A percentile compares a stretch with the other conserved stretches of the same genome.
Evolutionary conservation across 495 filamentous ascomycete genomes (phyloP).

Genomic region (Aspergillus cristatus): DNA sequence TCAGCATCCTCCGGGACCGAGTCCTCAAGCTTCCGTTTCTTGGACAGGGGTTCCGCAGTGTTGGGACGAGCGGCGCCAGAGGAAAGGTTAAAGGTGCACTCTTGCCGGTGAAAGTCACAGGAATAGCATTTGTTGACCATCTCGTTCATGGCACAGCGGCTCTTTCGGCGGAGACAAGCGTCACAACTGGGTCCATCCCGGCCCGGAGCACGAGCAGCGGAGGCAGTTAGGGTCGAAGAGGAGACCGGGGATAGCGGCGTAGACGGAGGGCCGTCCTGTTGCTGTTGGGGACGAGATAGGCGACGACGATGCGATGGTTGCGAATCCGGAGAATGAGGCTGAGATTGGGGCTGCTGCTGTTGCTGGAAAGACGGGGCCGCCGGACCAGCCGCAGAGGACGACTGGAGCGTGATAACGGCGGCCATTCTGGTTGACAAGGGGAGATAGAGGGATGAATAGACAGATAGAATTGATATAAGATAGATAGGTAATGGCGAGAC

Average conservation of each 20-base stretch:
- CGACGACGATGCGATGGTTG: conserved; percentile 20
- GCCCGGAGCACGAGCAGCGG: conserved; percentile 17
- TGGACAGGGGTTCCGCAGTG: conserved; percentile 51
- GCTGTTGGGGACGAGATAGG: conserved; percentile 9
- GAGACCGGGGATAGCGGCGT: conserved; percentile 20
- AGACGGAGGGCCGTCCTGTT: conserved; percentile 5
- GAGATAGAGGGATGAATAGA: conserved; percentile 3
- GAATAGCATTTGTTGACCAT: conserved; percentile 44
- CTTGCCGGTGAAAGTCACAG: conserved; percentile 45
- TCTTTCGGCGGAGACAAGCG: conserved; percentile 76
- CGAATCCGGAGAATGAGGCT: conserved; percentile 16
- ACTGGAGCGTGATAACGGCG: conserved; percentile 38
- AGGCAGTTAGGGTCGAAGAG: conserved; percentile 19
- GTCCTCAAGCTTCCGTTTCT: conserved; percentile 60
- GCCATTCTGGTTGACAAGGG: conserved; percentile 19
- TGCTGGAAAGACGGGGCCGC: conserved; percentile 18
- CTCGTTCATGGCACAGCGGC: conserved; percentile 79
- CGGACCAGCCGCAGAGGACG: conserved; percentile 25
- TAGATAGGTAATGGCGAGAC: conserved; percentile 1
- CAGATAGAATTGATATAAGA: conserved; percentile 1
- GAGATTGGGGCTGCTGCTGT: neutral
- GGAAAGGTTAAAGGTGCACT: conserved; percentile 40
- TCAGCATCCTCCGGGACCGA: conserved; percentile 23
- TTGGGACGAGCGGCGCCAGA: conserved; percentile 12
- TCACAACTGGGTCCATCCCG: conserved; percentile 56